Evolutionary conservation across 768 basidiomycete genomes (phyloP).

Genomic region (Auriscalpium vulgare): DNA sequence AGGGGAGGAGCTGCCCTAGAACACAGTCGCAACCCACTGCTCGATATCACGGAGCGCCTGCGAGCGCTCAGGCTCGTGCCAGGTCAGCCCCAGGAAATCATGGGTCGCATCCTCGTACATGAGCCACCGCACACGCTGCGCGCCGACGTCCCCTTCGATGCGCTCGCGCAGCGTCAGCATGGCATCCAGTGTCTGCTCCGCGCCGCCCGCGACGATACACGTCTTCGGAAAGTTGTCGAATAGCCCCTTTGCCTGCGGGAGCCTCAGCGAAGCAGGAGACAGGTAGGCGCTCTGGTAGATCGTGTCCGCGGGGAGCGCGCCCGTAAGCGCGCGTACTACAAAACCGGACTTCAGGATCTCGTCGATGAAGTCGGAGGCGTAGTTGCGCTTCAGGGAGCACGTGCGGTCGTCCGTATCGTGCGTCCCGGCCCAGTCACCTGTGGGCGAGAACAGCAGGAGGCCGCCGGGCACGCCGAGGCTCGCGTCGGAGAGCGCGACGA

Average conservation of each 20-base stretch:
- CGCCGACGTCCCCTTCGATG: constrained; percentile 27
- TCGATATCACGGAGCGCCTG: constrained; percentile 13
- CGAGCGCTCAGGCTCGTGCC: constrained; percentile 20
- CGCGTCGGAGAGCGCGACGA: constrained; percentile 25
- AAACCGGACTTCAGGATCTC: neutral
- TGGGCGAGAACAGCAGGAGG: constrained; percentile 5
- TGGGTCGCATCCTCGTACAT: constrained; percentile 24
- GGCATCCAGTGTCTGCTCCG: constrained; percentile 29
- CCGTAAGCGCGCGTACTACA: constrained; percentile 5
- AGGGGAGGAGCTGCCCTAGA: too few relatives aligned
- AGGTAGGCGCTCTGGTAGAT: constrained; percentile 9
- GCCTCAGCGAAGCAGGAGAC: constrained; percentile 10
- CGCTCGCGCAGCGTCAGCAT: constrained; percentile 20
- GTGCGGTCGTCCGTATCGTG: neutral
- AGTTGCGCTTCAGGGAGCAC: constrained; percentile 4
- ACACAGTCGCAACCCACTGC: constrained; percentile 9
- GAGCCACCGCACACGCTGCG: constrained; percentile 20
- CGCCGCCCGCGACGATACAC: constrained; percentile 25
- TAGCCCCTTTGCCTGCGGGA: constrained; percentile 1
- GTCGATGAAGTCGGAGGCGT: constrained; percentile 4
- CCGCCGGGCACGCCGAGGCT: constrained; percentile 1
- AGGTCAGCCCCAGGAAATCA: constrained; percentile 18
- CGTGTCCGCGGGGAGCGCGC: constrained; percentile 6
- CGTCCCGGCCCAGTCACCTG: constrained; percentile 4
- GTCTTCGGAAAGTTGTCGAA: constrained; percentile 26